Conservation (phyloP, 2,329 filamentous ascomycete species). For the Phialophora macrospora region DNA sequence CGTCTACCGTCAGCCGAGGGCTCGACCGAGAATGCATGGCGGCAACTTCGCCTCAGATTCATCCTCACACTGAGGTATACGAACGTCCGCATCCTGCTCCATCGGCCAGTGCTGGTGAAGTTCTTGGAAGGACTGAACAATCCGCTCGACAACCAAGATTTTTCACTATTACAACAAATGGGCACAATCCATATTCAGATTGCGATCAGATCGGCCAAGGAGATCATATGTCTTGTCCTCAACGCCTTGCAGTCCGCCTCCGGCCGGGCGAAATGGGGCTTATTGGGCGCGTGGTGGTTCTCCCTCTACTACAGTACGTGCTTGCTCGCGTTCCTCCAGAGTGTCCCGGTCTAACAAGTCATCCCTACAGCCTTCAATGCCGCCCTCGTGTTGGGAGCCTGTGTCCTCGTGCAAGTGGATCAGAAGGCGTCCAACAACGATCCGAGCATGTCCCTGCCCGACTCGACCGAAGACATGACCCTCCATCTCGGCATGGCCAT, state of each 20-base stretch:
- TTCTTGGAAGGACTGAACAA: constrained; percentile 43
- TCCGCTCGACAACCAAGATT: constrained; percentile 31
- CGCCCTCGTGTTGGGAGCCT: constrained; percentile 20
- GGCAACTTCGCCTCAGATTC: constrained; percentile 19
- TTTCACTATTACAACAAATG: constrained; percentile 42
- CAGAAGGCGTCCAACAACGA: constrained; percentile 9
- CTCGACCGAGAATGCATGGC: constrained; percentile 48
- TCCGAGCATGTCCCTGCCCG: constrained; percentile 5
- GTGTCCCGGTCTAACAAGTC: background rate
- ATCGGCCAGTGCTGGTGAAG: constrained; percentile 49
- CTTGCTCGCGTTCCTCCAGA: background rate
- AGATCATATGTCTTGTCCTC: constrained; percentile 41
- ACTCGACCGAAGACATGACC: constrained; percentile 20
- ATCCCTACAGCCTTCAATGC: constrained; percentile 24
- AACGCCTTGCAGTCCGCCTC: constrained; percentile 31
- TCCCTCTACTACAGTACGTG: constrained; percentile 45
- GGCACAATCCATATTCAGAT: constrained; percentile 44
- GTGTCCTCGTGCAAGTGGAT: constrained; percentile 13
- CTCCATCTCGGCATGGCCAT: constrained; percentile 23
- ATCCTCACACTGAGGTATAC: constrained; percentile 52
- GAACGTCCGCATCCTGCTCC: constrained; percentile 50
- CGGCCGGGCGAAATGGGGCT: constrained; percentile 35
- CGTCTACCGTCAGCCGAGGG: constrained; percentile 28
- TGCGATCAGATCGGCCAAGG: constrained; percentile 44
- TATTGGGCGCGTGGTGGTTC: constrained; percentile 45